Evolutionary conservation across 306 rosid genomes (phyloP), one percentile per base, ranked within the genome.

Genomic region (Potentilla sterilis): DNA sequence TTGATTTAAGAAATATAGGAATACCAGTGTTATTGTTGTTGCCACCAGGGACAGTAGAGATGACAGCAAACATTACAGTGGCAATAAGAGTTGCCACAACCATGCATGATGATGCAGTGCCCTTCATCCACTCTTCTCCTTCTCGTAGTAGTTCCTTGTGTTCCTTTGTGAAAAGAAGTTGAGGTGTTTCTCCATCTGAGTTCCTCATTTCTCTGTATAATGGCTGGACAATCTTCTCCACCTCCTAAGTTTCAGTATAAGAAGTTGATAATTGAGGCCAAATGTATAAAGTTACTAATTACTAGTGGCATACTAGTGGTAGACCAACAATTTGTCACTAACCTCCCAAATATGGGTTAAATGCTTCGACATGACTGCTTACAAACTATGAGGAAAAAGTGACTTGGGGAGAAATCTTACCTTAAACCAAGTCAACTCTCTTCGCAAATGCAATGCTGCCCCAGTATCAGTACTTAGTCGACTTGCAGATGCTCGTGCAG

Each of bases 111-210:
- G 61, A 18, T 35, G 75, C 75, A 18, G 75, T 47, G 16, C 46
- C 63, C 62, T 71, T 71, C 64, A 51, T 71, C 75, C 75, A 71
- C 47, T 7, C 9, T 71, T 71, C 64, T 18, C 75, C 75, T 71
- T 71, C 46, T 48, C 44, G 15, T 32, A 52, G 38, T 21, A 71
- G 38, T 13, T 37, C 62, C 44, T 18, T 71, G 75, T 49, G 63
- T 44, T 68, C 72, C 14, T 68, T 49, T 28, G 54, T 68, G 72
- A 68, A 68, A 12, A 68, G 40, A 46, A 5, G 3, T 71, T 51
- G 62, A 32, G 75, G 63, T 71, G 63, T 71, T 51, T 52, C 24
- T n/a, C 44, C 62, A 9, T 9, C 10, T 0, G 62, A 71, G 62
- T 71, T 71, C 19, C n/a, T 52, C 62, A 49, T 47, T 6, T 71